Base-by-base conservation (phyloP, 163 green algal genomes). In the Chlamydomonas reinhardtii region DNA sequence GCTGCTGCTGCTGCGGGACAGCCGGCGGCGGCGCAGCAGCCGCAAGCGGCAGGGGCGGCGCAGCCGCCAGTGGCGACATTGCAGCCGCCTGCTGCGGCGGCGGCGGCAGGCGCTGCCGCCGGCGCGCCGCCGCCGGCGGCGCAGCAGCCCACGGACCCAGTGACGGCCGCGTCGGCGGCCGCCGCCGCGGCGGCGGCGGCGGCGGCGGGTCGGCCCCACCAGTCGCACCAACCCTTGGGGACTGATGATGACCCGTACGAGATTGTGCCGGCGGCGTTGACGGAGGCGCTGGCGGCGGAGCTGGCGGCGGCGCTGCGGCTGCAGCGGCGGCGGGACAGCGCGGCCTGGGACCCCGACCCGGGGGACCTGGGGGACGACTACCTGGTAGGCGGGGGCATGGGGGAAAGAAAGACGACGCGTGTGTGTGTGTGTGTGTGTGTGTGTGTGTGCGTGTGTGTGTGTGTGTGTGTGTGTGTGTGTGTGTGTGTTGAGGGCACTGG, bases 221-320 rank as follows among this genome's bases (percentile, higher is more conserved):
- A 56, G 11, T 14, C 11, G 12, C 48, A 56, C 48, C 11, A 56
- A 56, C 12, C 48, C 12, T 9, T 17, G 48, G 59, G 56, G 3
- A 9, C 56, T 65, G 56, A n/a, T 12, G 56, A 71, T 8, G 77
- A 76, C 59, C 65, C 77, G 48, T 75, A 74, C 52, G 77, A 54
- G 5, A 61, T 86, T 31, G 70, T 86, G 25, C 79, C 79, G 16
- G 20, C 19, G 11, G 27, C 62, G n/a, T 6, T 79, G 69, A 37
- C 69, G 52, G 79, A 78, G 3, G 79, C 79, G 24, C 31, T 86
- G 32, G 65, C 79, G 52, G 54, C 35, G 27, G 71, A 61, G 48
- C 80, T 86, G 70, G 80, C 71, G 80, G n/a, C 70, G 69, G 20
- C 68, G 27, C 69, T 79, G 52, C 69, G 54, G 70, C 52, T 86